Percentiles rank a stretch among this genome's conserved stretches.
phyloP scores from a whole-genome alignment of 2,329 filamentous ascomycete genomes.

The Fusarium liriodendri region DNA sequence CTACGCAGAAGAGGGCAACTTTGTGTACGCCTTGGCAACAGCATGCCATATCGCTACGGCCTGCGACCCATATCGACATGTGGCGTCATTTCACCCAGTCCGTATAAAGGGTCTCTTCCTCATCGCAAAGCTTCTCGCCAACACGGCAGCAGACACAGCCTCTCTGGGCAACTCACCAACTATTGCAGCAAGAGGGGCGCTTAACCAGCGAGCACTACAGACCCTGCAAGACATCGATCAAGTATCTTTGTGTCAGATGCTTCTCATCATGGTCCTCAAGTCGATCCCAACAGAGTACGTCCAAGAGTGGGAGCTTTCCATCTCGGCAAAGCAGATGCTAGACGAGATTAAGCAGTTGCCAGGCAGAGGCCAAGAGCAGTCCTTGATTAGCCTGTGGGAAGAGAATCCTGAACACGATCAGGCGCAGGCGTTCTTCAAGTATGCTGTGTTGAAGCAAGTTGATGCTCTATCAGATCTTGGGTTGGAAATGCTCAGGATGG shows the following conservation, averaged over 20 bases:
- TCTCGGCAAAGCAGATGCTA: conserved; percentile 59
- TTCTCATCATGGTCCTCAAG: conserved; percentile 61
- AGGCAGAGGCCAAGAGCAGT: conserved; percentile 58
- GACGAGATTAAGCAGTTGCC: conserved; percentile 59
- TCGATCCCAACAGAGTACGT: conserved; percentile 56
- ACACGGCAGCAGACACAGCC: conserved; percentile 57
- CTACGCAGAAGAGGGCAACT: conserved; percentile 56
- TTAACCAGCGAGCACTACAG: conserved; percentile 43
- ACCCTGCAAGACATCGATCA: conserved; percentile 60
- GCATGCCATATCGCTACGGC: conserved; percentile 60
- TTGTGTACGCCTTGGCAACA: conserved; percentile 57
- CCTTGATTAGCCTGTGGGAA: conserved; percentile 58
- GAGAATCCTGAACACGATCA: conserved; percentile 53
- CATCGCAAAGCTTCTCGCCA: conserved; percentile 63
- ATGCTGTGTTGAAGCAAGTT: conserved; percentile 61
- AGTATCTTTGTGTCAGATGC: conserved; percentile 63
- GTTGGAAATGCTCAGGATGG: conserved; percentile 54
- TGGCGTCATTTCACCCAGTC: conserved; percentile 61
- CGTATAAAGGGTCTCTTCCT: conserved; percentile 64
- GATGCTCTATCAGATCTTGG: conserved; percentile 60
- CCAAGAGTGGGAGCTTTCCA: conserved; percentile 58
- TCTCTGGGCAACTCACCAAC: conserved; percentile 42
- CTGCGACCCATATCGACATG: conserved; percentile 62
- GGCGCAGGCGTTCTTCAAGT: conserved; percentile 60
- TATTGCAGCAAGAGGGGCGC: conserved; percentile 32